Percentiles rank a stretch among this genome's conserved stretches.
Conservation (phyloP, 78 protist genomes). For the Emiliania huxleyi region DNA sequence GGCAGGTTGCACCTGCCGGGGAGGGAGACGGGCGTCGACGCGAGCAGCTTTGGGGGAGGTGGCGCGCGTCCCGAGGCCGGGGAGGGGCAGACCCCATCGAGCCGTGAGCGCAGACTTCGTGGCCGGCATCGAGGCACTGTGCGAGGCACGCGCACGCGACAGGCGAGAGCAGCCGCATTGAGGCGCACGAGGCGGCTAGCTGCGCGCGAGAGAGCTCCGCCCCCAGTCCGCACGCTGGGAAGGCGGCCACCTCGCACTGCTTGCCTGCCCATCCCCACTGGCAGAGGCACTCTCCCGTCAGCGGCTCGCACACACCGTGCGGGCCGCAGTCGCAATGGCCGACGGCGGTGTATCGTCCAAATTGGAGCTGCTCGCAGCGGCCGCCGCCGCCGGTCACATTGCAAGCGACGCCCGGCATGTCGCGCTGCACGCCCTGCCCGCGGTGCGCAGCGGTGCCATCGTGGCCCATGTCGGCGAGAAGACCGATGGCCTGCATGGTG, state of each 20-base stretch:
- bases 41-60: neutral
- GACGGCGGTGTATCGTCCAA: too few relatives aligned
- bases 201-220: neutral
- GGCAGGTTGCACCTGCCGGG: too few relatives aligned
- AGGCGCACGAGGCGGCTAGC: neutral
- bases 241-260: neutral
- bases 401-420: too few relatives aligned
- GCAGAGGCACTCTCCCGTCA: neutral
- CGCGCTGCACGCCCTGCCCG: too few relatives aligned
- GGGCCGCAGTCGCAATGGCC: neutral
- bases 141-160: conserved; percentile 1
- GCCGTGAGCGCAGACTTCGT: neutral
- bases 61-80: neutral
- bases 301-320: neutral
- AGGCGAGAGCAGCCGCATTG: neutral
- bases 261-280: neutral
- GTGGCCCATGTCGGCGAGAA: too few relatives aligned
- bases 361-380: too few relatives aligned
- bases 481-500: too few relatives aligned
- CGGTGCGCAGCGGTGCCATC: too few relatives aligned
- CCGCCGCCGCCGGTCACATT: too few relatives aligned
- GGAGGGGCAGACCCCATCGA: neutral
- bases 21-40: too few relatives aligned
- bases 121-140: neutral
- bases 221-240: neutral